A percentile compares a stretch with the other conserved stretches of the same genome.
phyloP scores from a whole-genome alignment of 371 early-diverging fungal species.

The Mucor irregularis region DNA sequence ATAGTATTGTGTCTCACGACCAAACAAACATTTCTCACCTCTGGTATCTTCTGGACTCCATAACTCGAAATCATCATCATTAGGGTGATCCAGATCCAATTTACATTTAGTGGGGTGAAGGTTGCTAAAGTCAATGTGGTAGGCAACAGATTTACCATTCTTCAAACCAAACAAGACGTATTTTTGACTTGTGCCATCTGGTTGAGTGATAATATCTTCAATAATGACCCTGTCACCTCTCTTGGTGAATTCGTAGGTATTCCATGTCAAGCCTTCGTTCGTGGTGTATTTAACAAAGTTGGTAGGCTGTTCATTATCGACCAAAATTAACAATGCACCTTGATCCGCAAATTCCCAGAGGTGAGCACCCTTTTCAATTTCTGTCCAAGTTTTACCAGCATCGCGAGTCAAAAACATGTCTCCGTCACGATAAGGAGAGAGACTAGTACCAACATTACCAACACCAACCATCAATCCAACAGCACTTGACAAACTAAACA shows the following conservation, averaged over 20 bases:
- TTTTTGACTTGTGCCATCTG: conserved; percentile 70
- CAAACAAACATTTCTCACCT: conserved; percentile 69
- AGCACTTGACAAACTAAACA: conserved; percentile 78
- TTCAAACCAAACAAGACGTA: conserved; percentile 68
- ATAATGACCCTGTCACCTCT: conserved; percentile 54
- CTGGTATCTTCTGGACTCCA: conserved; percentile 66
- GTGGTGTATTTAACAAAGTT: conserved; percentile 64
- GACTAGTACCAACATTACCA: conserved; percentile 81
- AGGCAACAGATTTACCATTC: conserved; percentile 49
- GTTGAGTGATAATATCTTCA: conserved; percentile 69
- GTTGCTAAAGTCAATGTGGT: conserved; percentile 78
- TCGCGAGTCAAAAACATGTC: conserved; percentile 86
- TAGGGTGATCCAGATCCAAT: conserved; percentile 41
- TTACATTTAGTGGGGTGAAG: conserved; percentile 66
- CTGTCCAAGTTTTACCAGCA: conserved; percentile 78
- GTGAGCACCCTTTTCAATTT: conserved; percentile 73
- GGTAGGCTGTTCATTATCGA: conserved; percentile 76
- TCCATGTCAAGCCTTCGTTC: conserved; percentile 71
- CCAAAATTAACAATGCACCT: conserved; percentile 73
- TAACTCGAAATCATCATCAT: conserved; percentile 76
- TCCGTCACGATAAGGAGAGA: conserved; percentile 68
- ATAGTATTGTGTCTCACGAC: conserved; percentile 73
- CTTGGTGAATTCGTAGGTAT: conserved; percentile 52
- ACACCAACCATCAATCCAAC: conserved; percentile 91
- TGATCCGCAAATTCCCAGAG: conserved; percentile 89